Evolutionary conservation across 2,329 filamentous ascomycete genomes (phyloP).

Genomic region (Cytospora mali): DNA sequence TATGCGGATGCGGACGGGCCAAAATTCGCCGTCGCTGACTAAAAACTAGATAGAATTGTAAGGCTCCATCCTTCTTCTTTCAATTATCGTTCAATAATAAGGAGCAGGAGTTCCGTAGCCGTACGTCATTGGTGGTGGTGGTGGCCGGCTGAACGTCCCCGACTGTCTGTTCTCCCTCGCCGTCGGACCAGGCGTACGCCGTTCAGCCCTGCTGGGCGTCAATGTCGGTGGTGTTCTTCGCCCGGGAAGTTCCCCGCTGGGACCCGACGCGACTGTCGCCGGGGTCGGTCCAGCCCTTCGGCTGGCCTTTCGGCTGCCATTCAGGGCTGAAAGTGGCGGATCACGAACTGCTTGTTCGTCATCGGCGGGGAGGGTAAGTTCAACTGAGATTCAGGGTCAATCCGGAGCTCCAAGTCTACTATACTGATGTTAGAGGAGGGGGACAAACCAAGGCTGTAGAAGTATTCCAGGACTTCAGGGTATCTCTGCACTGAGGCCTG

Average conservation of each 20-base stretch:
- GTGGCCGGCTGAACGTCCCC: constrained; percentile 29
- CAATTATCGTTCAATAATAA: constrained; percentile 6
- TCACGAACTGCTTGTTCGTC: constrained; percentile 61
- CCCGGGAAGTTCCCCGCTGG: constrained; percentile 39
- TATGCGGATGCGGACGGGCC: too few species aligned
- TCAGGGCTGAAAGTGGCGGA: constrained; percentile 59
- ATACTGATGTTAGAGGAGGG: too few species aligned
- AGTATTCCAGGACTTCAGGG: constrained; percentile 81
- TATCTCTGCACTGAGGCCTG: constrained; percentile 73
- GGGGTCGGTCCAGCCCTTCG: constrained; percentile 43
- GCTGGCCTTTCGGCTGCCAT: constrained; percentile 49
- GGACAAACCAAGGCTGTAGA: constrained; percentile 59
- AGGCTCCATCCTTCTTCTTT: too few species aligned
- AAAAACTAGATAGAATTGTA: too few species aligned
- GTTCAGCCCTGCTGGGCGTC: constrained; percentile 37
- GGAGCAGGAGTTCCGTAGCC: constrained; percentile 28
- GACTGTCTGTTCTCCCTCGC: constrained; percentile 31
- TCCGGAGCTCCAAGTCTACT: neutral
- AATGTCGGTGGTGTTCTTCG: constrained; percentile 42
- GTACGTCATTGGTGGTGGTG: constrained; percentile 31
- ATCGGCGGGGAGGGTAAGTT: constrained; percentile 65
- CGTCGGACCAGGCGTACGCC: constrained; percentile 43
- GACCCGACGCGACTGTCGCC: constrained; percentile 43
- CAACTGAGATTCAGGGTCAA: constrained; percentile 45
- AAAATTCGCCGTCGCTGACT: neutral